Evolutionary conservation across 1,284 basidiomycete genomes (phyloP).

Genomic region (Papiliotrema flavescens): DNA sequence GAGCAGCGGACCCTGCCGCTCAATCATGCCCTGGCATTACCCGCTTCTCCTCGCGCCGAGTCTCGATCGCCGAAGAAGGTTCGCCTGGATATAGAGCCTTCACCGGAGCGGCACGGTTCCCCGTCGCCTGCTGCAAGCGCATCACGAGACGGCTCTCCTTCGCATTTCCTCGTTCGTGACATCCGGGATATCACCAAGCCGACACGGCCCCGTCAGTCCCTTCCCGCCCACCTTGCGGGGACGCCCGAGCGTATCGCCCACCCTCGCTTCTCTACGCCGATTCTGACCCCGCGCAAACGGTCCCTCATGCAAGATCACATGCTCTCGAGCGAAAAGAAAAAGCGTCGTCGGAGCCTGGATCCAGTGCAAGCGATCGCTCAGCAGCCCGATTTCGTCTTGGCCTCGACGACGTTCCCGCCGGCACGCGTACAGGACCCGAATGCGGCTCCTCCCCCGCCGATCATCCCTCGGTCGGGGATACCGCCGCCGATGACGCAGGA

Average conservation of each 20-base stretch:
- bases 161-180: neutral
- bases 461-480: neutral
- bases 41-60: neutral
- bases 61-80: neutral
- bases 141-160: neutral
- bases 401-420: conserved; percentile 1
- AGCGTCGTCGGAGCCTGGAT: conserved; percentile 7
- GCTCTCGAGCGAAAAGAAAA: conserved; percentile 4
- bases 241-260: neutral
- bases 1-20: neutral
- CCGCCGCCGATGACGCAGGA: conserved; percentile 1
- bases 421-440: neutral
- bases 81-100: neutral
- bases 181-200: neutral
- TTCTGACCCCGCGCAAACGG: neutral
- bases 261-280: neutral
- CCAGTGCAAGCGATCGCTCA: neutral
- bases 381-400: conserved; percentile 8
- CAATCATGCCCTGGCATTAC: neutral
- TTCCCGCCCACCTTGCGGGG: neutral
- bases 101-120: too few species aligned
- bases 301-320: conserved; percentile 13
- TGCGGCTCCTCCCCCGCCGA: neutral
- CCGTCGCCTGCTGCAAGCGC: neutral
- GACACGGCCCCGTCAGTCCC: neutral